Evolutionary conservation across 768 basidiomycete species (phyloP).

Genomic region (Ramaria rubella): DNA sequence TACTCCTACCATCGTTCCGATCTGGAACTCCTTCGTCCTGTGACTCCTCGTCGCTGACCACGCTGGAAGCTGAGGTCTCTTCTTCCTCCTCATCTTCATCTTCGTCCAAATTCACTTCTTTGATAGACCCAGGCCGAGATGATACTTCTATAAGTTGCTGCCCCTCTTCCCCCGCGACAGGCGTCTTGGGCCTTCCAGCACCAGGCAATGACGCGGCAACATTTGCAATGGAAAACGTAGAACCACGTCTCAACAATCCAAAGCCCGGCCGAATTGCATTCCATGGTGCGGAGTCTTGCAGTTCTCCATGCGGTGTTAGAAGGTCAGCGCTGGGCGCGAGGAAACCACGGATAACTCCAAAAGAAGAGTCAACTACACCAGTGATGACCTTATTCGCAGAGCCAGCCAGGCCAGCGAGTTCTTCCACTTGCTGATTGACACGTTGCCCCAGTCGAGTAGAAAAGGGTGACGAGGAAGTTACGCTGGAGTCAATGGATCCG

Average conservation of each 20-base stretch:
- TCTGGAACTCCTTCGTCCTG: conserved; percentile 25
- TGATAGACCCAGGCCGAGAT: conserved; percentile 45
- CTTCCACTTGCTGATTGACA: conserved; percentile 75
- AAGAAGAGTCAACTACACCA: conserved; percentile 86
- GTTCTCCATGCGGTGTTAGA: conserved; percentile 18
- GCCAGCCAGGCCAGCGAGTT: conserved; percentile 55
- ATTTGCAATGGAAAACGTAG: conserved; percentile 77
- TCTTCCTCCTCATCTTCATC: conserved; percentile 25
- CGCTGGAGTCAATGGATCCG: conserved; percentile 39
- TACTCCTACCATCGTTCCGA: conserved; percentile 60
- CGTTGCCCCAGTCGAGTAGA: conserved; percentile 59
- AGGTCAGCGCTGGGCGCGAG: conserved; percentile 35
- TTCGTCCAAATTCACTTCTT: conserved; percentile 23
- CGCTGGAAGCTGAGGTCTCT: conserved; percentile 13
- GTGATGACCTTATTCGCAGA: conserved; percentile 72
- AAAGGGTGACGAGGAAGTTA: conserved; percentile 31
- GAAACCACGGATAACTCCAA: conserved; percentile 77
- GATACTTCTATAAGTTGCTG: conserved; percentile 53
- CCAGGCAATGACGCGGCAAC: conserved; percentile 64
- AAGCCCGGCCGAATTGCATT: conserved; percentile 45
- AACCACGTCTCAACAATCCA: conserved; percentile 65
- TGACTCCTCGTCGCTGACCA: conserved; percentile 13
- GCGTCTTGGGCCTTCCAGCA: conserved; percentile 29
- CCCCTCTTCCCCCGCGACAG: conserved; percentile 34
- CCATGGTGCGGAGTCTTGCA: conserved; percentile 34